Base-by-base conservation (phyloP, 2,329 filamentous ascomycete species). In the Nothophaeocryptopus gaeumannii region DNA sequence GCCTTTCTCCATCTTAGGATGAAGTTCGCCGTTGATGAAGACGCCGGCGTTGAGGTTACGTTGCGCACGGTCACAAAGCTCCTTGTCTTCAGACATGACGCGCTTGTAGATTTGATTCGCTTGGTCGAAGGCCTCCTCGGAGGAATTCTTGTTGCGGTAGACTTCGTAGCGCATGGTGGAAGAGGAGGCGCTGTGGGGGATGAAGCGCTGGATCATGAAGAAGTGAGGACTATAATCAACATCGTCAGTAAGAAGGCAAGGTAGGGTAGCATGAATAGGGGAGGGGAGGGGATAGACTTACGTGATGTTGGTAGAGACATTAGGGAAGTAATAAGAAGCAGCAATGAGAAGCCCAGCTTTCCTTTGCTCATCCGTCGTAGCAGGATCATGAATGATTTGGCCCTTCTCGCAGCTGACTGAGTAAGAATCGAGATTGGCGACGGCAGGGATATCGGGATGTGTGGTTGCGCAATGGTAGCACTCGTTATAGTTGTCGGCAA, bases 401-500 rank as follows among this genome's bases (percentile, higher is more conserved):
- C 68, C 71, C 13, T 68, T 71, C 54, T 74, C 72, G 34, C 74
- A 74, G 54, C 78, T 70, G 42, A 80, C 77, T 35, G 70, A 67
- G 66, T 83, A 83, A 3, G 75, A 75, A 50, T 75, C 73, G 34
- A 83, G 73, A 51, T 83, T 78, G 38, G 80, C 74, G n/a, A 83
- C 72, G 36, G 72, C 70, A 4, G 78, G 72, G 30, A 83, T 77
- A 50, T 81, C 78, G 2, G 81, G 80, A 57, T 83, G 80, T 2
- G 79, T 76, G 1, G 76, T 78, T 43, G 76, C 75, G 70, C 80
- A 83, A 69, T 84, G 81, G 58, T 84, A 85, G 62, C 81, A 84
- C 62, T 82, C 81, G 63, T 85, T 85, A 71, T 82, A 85, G 69
- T 84, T 83, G 62, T 84, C 81, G 11, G 76, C 75, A 30, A 81